Conservation (phyloP, 2,329 filamentous ascomycete species). For the Dactylonectria macrodidyma region DNA sequence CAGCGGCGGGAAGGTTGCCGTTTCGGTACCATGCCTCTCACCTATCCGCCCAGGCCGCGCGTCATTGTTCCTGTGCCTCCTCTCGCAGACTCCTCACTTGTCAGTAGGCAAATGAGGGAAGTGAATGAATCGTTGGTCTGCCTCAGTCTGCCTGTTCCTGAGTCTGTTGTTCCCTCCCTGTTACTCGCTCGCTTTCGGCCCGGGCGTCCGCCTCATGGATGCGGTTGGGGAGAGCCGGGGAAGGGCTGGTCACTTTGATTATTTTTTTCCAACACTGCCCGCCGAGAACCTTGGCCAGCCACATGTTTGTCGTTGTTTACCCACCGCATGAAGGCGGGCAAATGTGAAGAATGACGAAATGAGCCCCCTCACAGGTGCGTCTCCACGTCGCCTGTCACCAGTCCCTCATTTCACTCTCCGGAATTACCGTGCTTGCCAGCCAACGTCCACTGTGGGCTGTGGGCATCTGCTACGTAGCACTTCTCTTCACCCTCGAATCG, state of each 20-base stretch:
- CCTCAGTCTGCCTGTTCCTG: neutral
- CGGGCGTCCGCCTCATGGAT: constrained; percentile 1
- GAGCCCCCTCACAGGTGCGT: constrained; percentile 4
- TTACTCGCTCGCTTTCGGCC: neutral
- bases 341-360: neutral
- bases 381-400: neutral
- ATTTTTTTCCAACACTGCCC: neutral
- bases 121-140: neutral
- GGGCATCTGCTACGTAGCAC: too few relatives aligned
- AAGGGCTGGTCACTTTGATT: neutral
- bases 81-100: neutral
- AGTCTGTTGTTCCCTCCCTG: neutral
- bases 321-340: neutral
- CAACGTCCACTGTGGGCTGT: too few relatives aligned
- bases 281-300: neutral
- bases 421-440: neutral
- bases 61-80: neutral
- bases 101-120: neutral
- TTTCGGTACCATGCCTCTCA: neutral
- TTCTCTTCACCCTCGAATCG: neutral
- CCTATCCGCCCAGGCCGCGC: neutral
- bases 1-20: neutral
- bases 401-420: neutral
- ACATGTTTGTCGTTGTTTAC: neutral
- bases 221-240: neutral